Conservation (phyloP, 2,329 filamentous ascomycete species). For the Cercospora beticola region DNA sequence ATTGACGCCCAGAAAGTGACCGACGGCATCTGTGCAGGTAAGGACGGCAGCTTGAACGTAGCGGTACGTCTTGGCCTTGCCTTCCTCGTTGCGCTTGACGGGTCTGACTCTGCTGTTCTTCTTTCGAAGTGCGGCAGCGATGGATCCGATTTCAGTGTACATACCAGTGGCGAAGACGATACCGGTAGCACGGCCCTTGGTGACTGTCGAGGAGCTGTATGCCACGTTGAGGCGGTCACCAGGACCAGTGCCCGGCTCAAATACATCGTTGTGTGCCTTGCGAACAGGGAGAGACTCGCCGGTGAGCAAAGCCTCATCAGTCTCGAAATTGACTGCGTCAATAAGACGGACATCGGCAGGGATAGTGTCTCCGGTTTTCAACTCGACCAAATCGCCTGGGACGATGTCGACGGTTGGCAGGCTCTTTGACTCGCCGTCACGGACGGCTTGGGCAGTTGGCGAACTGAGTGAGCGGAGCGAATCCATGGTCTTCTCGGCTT, state of each 20-base stretch:
- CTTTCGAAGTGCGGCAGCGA: slow-evolving; percentile 67
- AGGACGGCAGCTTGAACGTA: slow-evolving; percentile 52
- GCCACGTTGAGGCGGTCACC: slow-evolving; percentile 70
- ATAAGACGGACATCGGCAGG: slow-evolving; percentile 50
- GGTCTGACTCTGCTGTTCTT: slow-evolving; percentile 50
- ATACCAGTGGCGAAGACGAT: slow-evolving; percentile 71
- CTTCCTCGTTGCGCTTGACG: slow-evolving; percentile 43
- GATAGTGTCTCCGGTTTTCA: slow-evolving; percentile 51
- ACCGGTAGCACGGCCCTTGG: slow-evolving; percentile 66
- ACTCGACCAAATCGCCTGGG: slow-evolving; percentile 49
- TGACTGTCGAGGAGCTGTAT: slow-evolving; percentile 71
- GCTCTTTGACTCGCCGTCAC: slow-evolving; percentile 46
- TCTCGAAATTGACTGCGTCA: slow-evolving; percentile 63
- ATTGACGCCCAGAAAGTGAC: slow-evolving; percentile 65
- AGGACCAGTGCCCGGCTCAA: slow-evolving; percentile 56
- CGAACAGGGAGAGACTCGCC: slow-evolving; percentile 70
- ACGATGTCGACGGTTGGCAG: slow-evolving; percentile 48
- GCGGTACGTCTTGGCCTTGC: slow-evolving; percentile 36
- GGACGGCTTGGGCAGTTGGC: slow-evolving; percentile 48
- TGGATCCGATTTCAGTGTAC: slow-evolving; percentile 72
- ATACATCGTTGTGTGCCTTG: slow-evolving; percentile 61
- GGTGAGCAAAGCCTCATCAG: slow-evolving; percentile 72
- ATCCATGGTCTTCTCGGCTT: slow-evolving; percentile 53
- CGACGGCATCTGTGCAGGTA: slow-evolving; percentile 59
- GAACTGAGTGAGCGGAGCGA: slow-evolving; percentile 49